A percentile compares a stretch with the other conserved stretches of the same genome.
Conservation (phyloP, 768 basidiomycete species). For the Cubamyces lactineus region DNA sequence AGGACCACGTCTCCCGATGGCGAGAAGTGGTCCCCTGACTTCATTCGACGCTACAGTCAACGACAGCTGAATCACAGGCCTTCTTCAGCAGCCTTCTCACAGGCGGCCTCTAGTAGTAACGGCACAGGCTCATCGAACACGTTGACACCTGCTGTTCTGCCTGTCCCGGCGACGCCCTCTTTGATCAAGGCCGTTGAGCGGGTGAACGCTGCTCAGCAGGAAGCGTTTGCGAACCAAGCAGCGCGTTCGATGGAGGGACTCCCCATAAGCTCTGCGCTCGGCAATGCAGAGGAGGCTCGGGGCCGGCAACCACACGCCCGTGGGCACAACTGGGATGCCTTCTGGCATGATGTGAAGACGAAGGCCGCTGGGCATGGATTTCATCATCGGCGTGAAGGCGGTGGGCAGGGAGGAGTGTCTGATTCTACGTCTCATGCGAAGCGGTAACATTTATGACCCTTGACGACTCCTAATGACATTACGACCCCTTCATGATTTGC, state of each 20-base stretch:
- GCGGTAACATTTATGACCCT: constrained; percentile 15
- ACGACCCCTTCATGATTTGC: constrained; percentile 7
- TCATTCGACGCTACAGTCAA: constrained; percentile 45
- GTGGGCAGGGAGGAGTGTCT: neutral
- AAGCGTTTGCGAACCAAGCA: constrained; percentile 42
- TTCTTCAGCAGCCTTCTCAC: constrained; percentile 32
- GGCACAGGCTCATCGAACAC: constrained; percentile 20
- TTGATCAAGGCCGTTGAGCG: constrained; percentile 66
- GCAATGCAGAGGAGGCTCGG: neutral
- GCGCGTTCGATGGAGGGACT: constrained; percentile 17
- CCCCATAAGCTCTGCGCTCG: constrained; percentile 1
- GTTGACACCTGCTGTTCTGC: constrained; percentile 28
- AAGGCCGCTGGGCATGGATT: constrained; percentile 32
- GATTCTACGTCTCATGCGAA: neutral
- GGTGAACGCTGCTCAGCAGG: constrained; percentile 56
- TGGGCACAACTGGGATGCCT: constrained; percentile 44
- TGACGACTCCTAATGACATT: constrained; percentile 11
- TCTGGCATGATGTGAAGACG: constrained; percentile 48
- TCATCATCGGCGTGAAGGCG: constrained; percentile 10
- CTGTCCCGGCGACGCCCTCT: constrained; percentile 67
- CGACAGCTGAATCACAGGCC: constrained; percentile 18
- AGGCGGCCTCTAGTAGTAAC: constrained; percentile 26
- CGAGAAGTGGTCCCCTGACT: constrained; percentile 52
- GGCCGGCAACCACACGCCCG: constrained; percentile 4
- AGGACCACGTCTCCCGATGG: neutral